Evolutionary conservation across 1,284 basidiomycete genomes (phyloP).

Genomic region (Heterobasidion parviporum): DNA sequence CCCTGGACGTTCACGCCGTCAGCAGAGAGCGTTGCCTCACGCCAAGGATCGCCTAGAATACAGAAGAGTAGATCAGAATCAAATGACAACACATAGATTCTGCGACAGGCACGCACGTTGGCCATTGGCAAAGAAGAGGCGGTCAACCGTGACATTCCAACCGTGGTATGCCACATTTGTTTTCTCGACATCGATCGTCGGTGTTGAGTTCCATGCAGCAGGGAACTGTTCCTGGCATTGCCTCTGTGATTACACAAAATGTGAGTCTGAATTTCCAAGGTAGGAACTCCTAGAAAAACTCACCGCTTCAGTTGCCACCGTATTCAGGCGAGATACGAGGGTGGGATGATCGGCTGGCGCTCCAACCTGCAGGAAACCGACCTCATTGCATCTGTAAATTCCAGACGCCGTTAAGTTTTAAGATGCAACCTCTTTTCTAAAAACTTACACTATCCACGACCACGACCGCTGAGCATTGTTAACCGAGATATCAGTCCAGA

Average conservation of each 20-base stretch:
- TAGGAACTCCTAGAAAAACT: background rate
- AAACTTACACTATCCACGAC: conserved; percentile 49
- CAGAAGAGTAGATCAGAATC: background rate
- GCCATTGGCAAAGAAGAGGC: conserved; percentile 65
- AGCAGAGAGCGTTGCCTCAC: conserved; percentile 58
- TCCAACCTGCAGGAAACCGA: conserved; percentile 56
- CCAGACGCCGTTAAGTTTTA: background rate
- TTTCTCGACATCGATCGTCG: conserved; percentile 25
- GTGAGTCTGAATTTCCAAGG: background rate
- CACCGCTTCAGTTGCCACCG: conserved; percentile 28
- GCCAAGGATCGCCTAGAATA: conserved; percentile 53
- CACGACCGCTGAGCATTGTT: conserved; percentile 48
- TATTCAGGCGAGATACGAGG: conserved; percentile 51
- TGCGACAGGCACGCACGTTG: conserved; percentile 22
- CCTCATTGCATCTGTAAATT: conserved; percentile 52
- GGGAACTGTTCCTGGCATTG: background rate
- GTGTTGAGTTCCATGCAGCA: conserved; percentile 12
- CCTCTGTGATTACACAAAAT: conserved; percentile 18
- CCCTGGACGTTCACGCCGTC: conserved; percentile 30
- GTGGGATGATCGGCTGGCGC: conserved; percentile 43
- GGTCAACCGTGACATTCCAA: conserved; percentile 49
- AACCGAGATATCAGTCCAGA: conserved; percentile 44
- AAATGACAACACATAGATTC: too few relatives aligned
- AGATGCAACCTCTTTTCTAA: background rate
- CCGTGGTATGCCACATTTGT: conserved; percentile 50